Conservation (phyloP, 192 early-diverging fungal genomes). For the Linnemannia exigua region DNA sequence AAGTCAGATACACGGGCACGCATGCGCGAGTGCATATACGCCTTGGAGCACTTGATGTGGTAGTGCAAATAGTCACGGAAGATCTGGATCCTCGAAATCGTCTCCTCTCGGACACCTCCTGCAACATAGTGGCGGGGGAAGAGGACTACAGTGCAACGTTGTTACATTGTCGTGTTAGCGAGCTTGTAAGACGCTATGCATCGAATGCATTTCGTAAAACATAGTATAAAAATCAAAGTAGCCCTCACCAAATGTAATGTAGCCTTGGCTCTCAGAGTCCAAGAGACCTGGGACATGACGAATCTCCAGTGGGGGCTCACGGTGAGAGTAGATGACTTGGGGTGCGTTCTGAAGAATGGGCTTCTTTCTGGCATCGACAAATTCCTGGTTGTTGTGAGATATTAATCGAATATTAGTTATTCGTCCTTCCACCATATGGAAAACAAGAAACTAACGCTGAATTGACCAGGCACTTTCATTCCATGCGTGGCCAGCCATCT, state of each 20-base stretch:
- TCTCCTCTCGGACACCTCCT: conserved; percentile 83
- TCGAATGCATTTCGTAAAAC: too few relatives aligned
- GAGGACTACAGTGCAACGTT: conserved; percentile 73
- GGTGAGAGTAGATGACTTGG: conserved; percentile 92
- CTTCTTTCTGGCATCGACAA: conserved; percentile 97
- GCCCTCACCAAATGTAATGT: conserved; percentile 92
- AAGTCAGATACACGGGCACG: conserved; percentile 94
- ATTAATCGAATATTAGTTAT: background rate
- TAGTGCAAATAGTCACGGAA: conserved; percentile 99
- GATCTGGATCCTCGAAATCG: conserved; percentile 96
- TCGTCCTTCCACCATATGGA: too few relatives aligned
- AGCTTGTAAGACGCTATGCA: background rate
- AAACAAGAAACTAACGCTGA: too few relatives aligned
- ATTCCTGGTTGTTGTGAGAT: conserved; percentile 77
- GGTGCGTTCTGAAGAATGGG: conserved; percentile 94
- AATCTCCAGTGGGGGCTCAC: conserved; percentile 96
- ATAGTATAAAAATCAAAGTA: background rate
- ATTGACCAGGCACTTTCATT: background rate
- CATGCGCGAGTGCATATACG: conserved; percentile 99
- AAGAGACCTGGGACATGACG: conserved; percentile 77
- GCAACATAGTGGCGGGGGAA: conserved; percentile 92
- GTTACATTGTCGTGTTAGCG: background rate
- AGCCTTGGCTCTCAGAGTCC: conserved; percentile 91
- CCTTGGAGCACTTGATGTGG: conserved; percentile 99
- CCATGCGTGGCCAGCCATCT: background rate